Base-by-base conservation (phyloP, 768 basidiomycete species). In the Lactifluus echinatus region DNA sequence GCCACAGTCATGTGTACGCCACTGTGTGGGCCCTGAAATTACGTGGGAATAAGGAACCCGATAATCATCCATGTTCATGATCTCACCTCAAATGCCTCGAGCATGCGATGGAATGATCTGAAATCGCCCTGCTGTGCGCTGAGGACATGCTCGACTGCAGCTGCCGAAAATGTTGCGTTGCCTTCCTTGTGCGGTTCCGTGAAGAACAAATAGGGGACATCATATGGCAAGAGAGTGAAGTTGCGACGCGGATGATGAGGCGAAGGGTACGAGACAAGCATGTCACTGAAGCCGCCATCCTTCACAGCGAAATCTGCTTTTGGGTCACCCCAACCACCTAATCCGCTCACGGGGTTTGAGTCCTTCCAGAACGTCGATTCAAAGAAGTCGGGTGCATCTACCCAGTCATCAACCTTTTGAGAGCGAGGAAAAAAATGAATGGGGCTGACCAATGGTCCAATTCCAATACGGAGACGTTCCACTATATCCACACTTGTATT, bases 241-340 rank as follows among this genome's bases (percentile, higher is more conserved):
- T 68, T 69, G 8, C 72, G 66, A 19, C 72, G 68, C 28, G 72
- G 23, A 24, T 43, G 62, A 60, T 73, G 71, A 34, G 68, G 67
- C 19, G 60, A 60, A 14, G 72, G 72, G 44, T 73, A 73, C 11
- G 71, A 60, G 15, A 70, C 56, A 11, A 55, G 51, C 53, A 69
- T 56, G 29, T 55, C 50, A 14, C 64, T 63, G 59, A 72, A 69
- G 4, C 60, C 71, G 37, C 71, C 72, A 45, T 66, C 61, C 5
- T 61, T 55, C 2, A 69, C 65, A 24, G 47, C 51, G 53, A 59
- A 53, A 49, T 69, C 64, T 11, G 58, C 49, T 3, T 55, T 46
- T 5, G 63, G 64, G 37, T 63, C 57, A 14, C 68, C 68, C 64
- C 68, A 69, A 14, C 68, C 64, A 17, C 68, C 68, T 21, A 69